Conservation (phyloP, 2,329 filamentous ascomycete genomes). For the Alternaria ethzedia region DNA sequence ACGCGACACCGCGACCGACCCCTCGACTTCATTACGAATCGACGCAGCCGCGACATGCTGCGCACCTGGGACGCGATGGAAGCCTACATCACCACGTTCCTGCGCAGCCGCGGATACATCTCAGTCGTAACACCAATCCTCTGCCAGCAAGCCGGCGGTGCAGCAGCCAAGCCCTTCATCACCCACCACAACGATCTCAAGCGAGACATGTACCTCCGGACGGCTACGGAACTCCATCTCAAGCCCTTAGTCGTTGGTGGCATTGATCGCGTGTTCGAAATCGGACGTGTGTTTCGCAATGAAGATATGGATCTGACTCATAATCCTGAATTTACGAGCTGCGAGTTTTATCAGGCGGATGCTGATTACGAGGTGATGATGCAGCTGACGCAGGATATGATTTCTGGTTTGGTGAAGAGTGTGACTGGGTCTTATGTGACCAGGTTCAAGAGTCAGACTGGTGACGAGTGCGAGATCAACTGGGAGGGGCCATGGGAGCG, state of each 20-base stretch:
- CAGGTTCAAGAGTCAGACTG: constrained; percentile 82
- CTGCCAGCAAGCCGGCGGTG: constrained; percentile 92
- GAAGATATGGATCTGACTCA: constrained; percentile 91
- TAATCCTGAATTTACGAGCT: constrained; percentile 97
- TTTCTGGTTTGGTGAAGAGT: constrained; percentile 86
- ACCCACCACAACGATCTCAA: constrained; percentile 96
- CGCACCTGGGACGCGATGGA: constrained; percentile 86
- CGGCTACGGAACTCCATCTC: constrained; percentile 93
- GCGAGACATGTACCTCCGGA: constrained; percentile 92
- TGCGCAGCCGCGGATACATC: constrained; percentile 85
- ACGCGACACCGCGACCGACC: constrained; percentile 91
- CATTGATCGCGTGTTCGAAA: constrained; percentile 91
- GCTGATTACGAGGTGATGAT: constrained; percentile 79
- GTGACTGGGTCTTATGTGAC: constrained; percentile 86
- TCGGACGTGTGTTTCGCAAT: constrained; percentile 95
- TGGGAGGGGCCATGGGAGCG: constrained; percentile 94
- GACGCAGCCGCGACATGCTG: constrained; percentile 81
- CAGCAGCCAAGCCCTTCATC: constrained; percentile 91
- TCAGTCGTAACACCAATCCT: constrained; percentile 97
- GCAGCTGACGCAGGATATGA: constrained; percentile 89
- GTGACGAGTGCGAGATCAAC: constrained; percentile 88
- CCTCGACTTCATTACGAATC: constrained; percentile 97
- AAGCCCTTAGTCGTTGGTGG: constrained; percentile 97
- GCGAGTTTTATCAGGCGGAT: constrained; percentile 90
- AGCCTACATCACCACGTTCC: constrained; percentile 84